Evolutionary conservation across 805 yeast species (phyloP), one percentile per base, ranked within the genome.

Genomic region (Hanseniaspora vineae): DNA sequence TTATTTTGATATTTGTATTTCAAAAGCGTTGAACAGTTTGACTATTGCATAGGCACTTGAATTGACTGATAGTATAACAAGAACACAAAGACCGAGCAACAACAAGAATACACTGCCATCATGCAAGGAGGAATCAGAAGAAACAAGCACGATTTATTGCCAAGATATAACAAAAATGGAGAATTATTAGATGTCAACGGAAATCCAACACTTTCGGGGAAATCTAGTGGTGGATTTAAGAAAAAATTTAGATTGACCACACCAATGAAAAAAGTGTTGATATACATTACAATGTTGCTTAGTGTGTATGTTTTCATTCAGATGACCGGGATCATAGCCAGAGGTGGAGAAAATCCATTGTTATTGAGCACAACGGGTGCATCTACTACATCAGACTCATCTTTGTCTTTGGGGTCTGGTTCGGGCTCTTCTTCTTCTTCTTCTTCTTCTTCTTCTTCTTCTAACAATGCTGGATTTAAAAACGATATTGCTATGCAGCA

Each of bases 211-310:
- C 37, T 33, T 13, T 37, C n/a, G 19, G 40, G 19, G 19, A n/a
- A n/a, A 33, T 29, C 47, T 18, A 49, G 46, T 14, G 64, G 4
- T 51, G 50, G 31, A 55, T 48, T 31, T 51, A 54, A 20, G 60
- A 58, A 32, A 48, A 52, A 40, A 4, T 58, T 39, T 52, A 58
- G 31, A 53, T 55, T 73, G 49, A 71, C 78, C 1, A 72, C 78
- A 2, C 75, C 75, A 23, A 68, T 69, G 68, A 71, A 73, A 54
- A 73, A 71, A 49, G 49, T 71, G 20, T 13, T 71, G 1, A 64
- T 62, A 1, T 75, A 75, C 52, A 44, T 66, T 5, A 13, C 64
- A 6, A 55, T 70, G 9, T 55, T 73, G 43, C 32, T 54, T 15
- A 32, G 61, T 3, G 50, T 72, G 15, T 69, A 66, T 4, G 51